Conservation (phyloP, 352 stramenopile species). For the Pythium guiyangense region DNA sequence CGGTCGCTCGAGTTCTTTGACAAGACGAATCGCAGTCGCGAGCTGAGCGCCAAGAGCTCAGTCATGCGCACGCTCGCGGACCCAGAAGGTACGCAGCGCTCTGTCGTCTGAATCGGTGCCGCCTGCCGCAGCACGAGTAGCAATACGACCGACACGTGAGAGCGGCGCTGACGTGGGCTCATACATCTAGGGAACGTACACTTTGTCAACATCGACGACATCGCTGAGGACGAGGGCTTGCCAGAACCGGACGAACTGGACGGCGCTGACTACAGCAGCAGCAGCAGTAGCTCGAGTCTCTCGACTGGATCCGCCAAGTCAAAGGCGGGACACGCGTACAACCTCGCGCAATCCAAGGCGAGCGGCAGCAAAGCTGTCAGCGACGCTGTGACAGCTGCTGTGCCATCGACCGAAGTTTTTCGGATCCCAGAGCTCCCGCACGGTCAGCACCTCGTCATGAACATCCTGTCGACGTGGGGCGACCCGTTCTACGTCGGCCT, state of each 20-base stretch:
- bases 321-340: background rate
- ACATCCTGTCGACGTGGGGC: constrained; percentile 87
- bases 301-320: background rate
- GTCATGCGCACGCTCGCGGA: constrained; percentile 55
- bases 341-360: constrained; percentile 1
- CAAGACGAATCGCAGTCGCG: constrained; percentile 63
- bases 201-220: constrained; percentile 77
- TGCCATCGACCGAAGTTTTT: constrained; percentile 32
- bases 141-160: background rate
- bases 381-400: background rate
- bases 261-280: constrained; percentile 1
- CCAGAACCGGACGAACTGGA: constrained; percentile 5
- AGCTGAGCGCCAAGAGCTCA: constrained; percentile 52
- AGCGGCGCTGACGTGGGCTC: background rate
- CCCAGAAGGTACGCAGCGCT: constrained; percentile 36
- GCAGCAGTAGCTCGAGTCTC: background rate
- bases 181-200: constrained; percentile 47
- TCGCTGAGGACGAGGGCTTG: constrained; percentile 15
- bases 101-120: too few relatives aligned
- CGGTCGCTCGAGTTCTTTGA: constrained; percentile 72
- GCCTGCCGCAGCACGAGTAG: too few relatives aligned
- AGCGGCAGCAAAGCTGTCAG: background rate
- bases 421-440: constrained; percentile 68
- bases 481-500: constrained; percentile 90
- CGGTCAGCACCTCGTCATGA: constrained; percentile 69